phyloP scores from a whole-genome alignment of 164 flowering plant species.

The Umbilicus rupestris region DNA sequence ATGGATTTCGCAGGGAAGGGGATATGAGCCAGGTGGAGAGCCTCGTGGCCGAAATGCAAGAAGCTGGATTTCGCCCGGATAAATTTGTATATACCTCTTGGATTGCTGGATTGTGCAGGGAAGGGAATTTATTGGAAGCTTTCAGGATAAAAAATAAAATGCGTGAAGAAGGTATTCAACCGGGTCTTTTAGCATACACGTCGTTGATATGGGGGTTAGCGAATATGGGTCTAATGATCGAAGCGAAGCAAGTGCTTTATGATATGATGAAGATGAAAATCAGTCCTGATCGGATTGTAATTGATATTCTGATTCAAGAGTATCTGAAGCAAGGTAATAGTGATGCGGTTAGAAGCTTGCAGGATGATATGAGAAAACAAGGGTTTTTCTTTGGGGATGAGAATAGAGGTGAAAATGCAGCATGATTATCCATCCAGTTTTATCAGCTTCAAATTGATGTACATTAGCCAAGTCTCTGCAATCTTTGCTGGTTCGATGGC shows the following conservation, averaged over 20 bases:
- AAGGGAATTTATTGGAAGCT: conserved; percentile 28
- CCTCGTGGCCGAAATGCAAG: conserved; percentile 25
- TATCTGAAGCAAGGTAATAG: conserved; percentile 17
- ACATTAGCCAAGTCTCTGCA: too few relatives aligned
- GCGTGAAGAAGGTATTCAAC: conserved; percentile 22
- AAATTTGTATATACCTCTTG: conserved; percentile 26
- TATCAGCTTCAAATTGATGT: too few relatives aligned
- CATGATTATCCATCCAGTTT: too few relatives aligned
- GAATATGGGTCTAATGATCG: conserved; percentile 31
- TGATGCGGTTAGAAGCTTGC: conserved; percentile 18
- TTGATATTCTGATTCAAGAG: conserved; percentile 25
- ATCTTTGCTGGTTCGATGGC: too few relatives aligned
- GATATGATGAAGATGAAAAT: conserved; percentile 31
- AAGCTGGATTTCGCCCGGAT: conserved; percentile 26
- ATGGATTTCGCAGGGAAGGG: conserved; percentile 29
- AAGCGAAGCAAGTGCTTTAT: conserved; percentile 30
- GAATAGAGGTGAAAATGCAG: too few relatives aligned
- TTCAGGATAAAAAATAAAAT: conserved; percentile 30
- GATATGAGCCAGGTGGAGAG: conserved; percentile 19
- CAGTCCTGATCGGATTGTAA: conserved; percentile 22
- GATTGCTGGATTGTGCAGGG: conserved; percentile 26
- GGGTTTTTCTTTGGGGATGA: conserved; percentile 12
- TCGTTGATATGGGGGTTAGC: conserved; percentile 32
- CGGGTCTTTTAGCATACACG: conserved; percentile 28
- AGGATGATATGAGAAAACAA: conserved; percentile 24